Base-by-base conservation (phyloP, 768 basidiomycete species). In the Mycena leptocephala region DNA sequence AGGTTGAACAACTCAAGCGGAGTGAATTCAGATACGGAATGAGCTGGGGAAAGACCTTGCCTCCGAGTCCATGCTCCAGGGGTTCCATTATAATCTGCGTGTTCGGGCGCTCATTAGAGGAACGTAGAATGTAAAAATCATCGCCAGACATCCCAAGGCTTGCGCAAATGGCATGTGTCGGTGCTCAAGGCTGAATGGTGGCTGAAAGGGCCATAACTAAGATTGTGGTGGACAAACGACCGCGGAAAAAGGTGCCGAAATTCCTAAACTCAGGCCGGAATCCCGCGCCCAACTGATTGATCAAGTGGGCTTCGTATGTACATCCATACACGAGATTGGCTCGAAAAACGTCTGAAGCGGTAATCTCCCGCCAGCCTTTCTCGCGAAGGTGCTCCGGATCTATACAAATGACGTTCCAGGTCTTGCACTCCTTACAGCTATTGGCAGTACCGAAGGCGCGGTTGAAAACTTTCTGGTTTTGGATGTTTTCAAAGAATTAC, bases 341-440 rank as follows among this genome's bases (percentile, higher is more conserved):
- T 0, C 78, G 76, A 59, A 74, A 80, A 10, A 35, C 65, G 41
- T 24, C 53, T 62, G 26, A 33, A 3, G 55, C 53, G 6, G 71
- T 46, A 13, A 78, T 77, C 37, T 77, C 61, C 10, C 80, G 51
- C 67, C 80, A 78, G 37, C 76, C 75, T 51, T 68, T 78, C 39
- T 69, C 70, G 5, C 46, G 64, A 3, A 81, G 75, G 43, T 81
- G 78, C 70, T 81, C 78, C 5, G 80, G 78, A 43, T 81, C 80
- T 24, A 81, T 74, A 41, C 77, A 81, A n/a, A 80, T 68, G 3
- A 80, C 68, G 20, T 74, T 72, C 33, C 37, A 68, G 8, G 30
- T 68, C 22, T 53, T 55, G 66, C 66, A 70, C n/a, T 76, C 53
- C 7, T 11, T n/a, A n/a, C n/a, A n/a, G n/a, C n/a, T n/a, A n/a